Conservation (phyloP, 2,329 filamentous ascomycete species). For the Ophiocordyceps camponoti-floridani region DNA sequence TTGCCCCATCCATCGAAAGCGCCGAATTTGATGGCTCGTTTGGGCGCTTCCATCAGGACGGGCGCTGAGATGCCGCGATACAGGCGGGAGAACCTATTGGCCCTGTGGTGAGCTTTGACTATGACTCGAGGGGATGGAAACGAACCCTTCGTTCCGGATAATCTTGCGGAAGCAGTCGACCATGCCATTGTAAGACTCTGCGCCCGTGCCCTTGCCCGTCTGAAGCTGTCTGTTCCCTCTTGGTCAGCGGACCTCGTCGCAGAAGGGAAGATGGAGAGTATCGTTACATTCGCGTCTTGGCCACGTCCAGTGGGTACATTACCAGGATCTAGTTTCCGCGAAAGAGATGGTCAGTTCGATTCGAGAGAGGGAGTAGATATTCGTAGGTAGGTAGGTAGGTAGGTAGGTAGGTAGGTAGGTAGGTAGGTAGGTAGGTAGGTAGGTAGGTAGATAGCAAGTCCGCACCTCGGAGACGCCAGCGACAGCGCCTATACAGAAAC, state of each 20-base stretch:
- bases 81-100: constrained; percentile 57
- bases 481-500: constrained; percentile 48
- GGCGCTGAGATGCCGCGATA: constrained; percentile 93
- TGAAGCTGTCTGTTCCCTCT: constrained; percentile 55
- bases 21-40: constrained; percentile 95
- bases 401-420: not conserved
- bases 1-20: constrained; percentile 98
- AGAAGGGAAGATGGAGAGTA: constrained; percentile 17
- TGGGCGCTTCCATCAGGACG: constrained; percentile 89
- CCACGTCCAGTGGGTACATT: constrained; percentile 87
- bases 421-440: not conserved
- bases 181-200: constrained; percentile 91
- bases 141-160: constrained; percentile 79
- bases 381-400: not conserved
- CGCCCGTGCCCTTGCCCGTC: constrained; percentile 51
- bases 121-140: not conserved
- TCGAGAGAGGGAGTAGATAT: not conserved
- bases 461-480: constrained; percentile 90
- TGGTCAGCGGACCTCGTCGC: not conserved
- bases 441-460: not conserved
- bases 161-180: constrained; percentile 97
- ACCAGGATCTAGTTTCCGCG: constrained; percentile 25
- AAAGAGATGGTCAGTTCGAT: not conserved
- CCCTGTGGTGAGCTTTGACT: no score
- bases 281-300: constrained; percentile 91